Conservation (phyloP, 2,329 filamentous ascomycete genomes). For the Basipetospora sp. region DNA sequence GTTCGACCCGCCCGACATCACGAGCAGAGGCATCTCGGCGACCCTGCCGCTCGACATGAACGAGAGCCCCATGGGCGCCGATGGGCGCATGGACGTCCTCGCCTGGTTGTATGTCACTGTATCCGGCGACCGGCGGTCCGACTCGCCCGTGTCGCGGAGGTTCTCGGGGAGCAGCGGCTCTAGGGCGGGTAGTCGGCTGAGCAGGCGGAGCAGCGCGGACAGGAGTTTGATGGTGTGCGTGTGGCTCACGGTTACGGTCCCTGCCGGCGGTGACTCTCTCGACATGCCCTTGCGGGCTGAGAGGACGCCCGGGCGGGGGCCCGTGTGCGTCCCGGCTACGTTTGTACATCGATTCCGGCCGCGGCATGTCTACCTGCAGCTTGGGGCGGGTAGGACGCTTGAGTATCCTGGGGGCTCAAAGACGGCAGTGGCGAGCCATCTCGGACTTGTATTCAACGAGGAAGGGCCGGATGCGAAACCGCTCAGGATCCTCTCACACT, state of each 20-base stretch:
- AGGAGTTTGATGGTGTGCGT: conserved; percentile 10
- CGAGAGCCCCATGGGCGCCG: no score
- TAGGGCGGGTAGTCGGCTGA: not conserved
- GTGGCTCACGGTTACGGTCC: conserved; percentile 9
- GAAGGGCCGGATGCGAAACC: not conserved
- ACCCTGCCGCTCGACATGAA: conserved; percentile 8
- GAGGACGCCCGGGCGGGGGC: not conserved
- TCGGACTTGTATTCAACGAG: not conserved
- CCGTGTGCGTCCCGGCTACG: conserved; percentile 9
- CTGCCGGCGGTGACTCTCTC: conserved; percentile 4
- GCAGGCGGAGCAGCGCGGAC: conserved; percentile 3
- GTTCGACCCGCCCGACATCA: conserved; percentile 8
- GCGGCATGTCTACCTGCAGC: conserved; percentile 9
- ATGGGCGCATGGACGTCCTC: conserved; percentile 6
- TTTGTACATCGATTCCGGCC: conserved; percentile 8
- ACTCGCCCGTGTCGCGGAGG: no score
- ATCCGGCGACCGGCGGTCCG: not conserved
- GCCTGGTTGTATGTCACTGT: conserved; percentile 10
- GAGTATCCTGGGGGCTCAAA: no score
- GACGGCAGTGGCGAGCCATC: not conserved
- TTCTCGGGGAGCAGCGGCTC: not conserved
- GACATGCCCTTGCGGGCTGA: conserved; percentile 1
- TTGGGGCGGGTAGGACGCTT: not conserved
- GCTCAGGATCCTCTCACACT: conserved; percentile 8
- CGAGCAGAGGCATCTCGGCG: conserved; percentile 8